phyloP scores from a whole-genome alignment of 176 grass and related monocot genomes.

The Aegilops longissima region DNA sequence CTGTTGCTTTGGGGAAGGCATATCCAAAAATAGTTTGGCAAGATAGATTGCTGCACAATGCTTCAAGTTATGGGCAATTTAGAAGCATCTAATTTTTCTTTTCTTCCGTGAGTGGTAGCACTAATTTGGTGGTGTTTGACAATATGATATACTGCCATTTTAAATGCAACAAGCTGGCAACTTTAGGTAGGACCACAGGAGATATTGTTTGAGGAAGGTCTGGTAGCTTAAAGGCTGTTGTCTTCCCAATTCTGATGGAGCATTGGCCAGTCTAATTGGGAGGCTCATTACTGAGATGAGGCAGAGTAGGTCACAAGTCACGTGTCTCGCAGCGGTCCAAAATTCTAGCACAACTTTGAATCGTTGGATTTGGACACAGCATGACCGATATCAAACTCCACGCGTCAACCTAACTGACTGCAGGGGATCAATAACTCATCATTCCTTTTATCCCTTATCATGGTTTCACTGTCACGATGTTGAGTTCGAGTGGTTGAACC shows the following conservation, averaged over 20 bases:
- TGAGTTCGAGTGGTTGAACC: not conserved
- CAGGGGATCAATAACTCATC: not conserved
- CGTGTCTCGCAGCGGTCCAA: not conserved
- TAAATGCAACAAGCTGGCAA: not conserved
- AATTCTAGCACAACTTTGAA: not conserved
- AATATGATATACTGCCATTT: not conserved
- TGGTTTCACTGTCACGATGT: not conserved
- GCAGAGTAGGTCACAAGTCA: not conserved
- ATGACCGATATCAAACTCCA: not conserved
- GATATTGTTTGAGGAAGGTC: not conserved
- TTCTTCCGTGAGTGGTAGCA: not conserved
- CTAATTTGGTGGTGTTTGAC: not conserved
- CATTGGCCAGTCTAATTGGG: not conserved
- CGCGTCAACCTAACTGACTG: not conserved
- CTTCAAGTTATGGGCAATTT: constrained; percentile 2
- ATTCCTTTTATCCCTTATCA: not conserved
- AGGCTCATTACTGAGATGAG: not conserved
- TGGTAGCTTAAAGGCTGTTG: not conserved
- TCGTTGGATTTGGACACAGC: not conserved
- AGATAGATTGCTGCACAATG: not conserved
- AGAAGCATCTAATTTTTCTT: not conserved
- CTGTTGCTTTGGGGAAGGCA: not conserved
- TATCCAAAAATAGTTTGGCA: constrained; percentile 1
- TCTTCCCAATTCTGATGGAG: not conserved
- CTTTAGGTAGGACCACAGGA: not conserved